Conservation (phyloP, 2,329 filamentous ascomycete genomes). For the Atkinsonella hypoxylon region DNA sequence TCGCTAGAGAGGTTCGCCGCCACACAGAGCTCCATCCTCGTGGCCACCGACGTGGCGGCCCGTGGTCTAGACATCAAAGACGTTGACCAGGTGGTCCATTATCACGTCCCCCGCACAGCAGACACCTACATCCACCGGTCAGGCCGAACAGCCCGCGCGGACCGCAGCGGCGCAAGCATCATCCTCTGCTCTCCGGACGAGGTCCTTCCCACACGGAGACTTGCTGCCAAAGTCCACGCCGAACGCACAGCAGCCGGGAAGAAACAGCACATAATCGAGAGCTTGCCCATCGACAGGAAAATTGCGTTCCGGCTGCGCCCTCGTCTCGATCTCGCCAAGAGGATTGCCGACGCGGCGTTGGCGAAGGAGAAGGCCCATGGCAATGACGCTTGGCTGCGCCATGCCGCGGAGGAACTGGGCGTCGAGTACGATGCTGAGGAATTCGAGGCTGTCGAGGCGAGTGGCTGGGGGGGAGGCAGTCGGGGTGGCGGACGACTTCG, state of each 20-base stretch:
- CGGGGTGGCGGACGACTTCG: slow-evolving; percentile 61
- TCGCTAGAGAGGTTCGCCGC: slow-evolving; percentile 81
- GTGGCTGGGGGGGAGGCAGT: slow-evolving; percentile 48
- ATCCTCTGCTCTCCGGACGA: slow-evolving; percentile 88
- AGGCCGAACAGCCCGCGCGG: slow-evolving; percentile 81
- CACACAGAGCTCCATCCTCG: slow-evolving; percentile 54
- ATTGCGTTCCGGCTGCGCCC: slow-evolving; percentile 66
- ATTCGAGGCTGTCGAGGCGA: slow-evolving; percentile 64
- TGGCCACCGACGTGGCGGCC: slow-evolving; percentile 89
- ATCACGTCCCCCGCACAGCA: slow-evolving; percentile 83
- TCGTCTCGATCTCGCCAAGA: slow-evolving; percentile 71
- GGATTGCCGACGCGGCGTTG: slow-evolving; percentile 67
- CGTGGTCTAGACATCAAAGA: slow-evolving; percentile 86
- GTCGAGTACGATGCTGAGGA: slow-evolving; percentile 90
- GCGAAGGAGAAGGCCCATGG: slow-evolving; percentile 80
- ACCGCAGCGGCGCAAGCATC: slow-evolving; percentile 66
- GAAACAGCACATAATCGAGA: slow-evolving; percentile 55
- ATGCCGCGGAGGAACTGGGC: slow-evolving; percentile 81
- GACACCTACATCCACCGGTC: slow-evolving; percentile 94
- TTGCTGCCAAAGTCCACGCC: slow-evolving; percentile 81
- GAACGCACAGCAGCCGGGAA: slow-evolving; percentile 34
- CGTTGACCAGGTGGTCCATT: slow-evolving; percentile 85
- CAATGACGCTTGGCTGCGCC: slow-evolving; percentile 73
- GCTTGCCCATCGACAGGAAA: slow-evolving; percentile 71
- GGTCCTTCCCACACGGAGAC: slow-evolving; percentile 67